Percentiles rank a stretch among this genome's conserved stretches.
phyloP scores from a whole-genome alignment of 2,329 filamentous ascomycete species.

The Talaromyces sp. region DNA sequence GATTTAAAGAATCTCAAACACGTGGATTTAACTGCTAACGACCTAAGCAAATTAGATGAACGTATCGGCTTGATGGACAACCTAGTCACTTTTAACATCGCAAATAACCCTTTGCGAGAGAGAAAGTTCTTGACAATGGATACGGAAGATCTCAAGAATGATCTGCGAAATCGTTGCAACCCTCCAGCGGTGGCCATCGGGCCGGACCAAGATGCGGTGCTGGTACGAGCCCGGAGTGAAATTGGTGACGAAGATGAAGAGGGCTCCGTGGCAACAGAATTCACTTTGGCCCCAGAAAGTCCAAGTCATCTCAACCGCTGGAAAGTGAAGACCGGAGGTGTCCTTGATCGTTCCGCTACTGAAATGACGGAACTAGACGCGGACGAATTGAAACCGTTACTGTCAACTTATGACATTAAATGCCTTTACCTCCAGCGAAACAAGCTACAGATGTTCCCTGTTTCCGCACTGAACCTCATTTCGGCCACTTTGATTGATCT shows the following conservation, averaged over 20 bases:
- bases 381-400: slow-evolving; percentile 46
- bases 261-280: slow-evolving; percentile 40
- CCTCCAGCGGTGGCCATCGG: slow-evolving; percentile 30
- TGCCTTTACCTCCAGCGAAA: slow-evolving; percentile 74
- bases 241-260: slow-evolving; percentile 30
- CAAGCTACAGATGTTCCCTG: slow-evolving; percentile 65
- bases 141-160: slow-evolving; percentile 75
- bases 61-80: slow-evolving; percentile 75
- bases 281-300: slow-evolving; percentile 45
- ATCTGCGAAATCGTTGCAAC: slow-evolving; percentile 62
- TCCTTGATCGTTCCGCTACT: slow-evolving; percentile 68
- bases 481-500: slow-evolving; percentile 66
- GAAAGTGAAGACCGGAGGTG: slow-evolving; percentile 38
- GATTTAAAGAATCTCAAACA: slow-evolving; percentile 65
- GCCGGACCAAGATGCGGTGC: not conserved
- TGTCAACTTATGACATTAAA: slow-evolving; percentile 47
- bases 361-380: slow-evolving; percentile 54
- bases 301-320: slow-evolving; percentile 31
- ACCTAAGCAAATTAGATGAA: slow-evolving; percentile 70
- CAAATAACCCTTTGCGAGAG: slow-evolving; percentile 86
- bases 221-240: slow-evolving; percentile 1
- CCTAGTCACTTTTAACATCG: slow-evolving; percentile 69
- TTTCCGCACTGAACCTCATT: slow-evolving; percentile 64
- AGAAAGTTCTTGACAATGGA: slow-evolving; percentile 78
- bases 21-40: slow-evolving; percentile 81